Evolutionary conservation across 179 eudicot genomes (phyloP), one percentile per base, ranked within the genome.

Genomic region (Spinacia oleracea): DNA sequence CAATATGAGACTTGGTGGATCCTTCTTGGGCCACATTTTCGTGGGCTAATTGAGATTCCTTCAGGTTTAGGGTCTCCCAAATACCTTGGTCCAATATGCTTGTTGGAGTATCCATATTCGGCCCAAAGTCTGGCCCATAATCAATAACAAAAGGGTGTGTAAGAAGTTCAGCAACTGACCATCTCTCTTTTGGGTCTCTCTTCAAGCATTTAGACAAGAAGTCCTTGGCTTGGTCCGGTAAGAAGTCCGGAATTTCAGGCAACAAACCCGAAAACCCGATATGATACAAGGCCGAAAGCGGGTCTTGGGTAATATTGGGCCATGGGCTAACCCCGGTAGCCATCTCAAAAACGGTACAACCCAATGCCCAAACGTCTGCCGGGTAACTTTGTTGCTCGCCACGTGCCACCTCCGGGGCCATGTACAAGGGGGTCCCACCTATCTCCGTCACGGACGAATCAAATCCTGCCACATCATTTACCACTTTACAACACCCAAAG

Each of bases 401-500:
- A 81, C 89, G 85, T 40, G 85, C 89, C 78, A 76, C 85, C 66
- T 84, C 86, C 0, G 88, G 86, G 1, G 86, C 88, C 84, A 83
- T 81, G 83, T 86, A 86, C 77, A 83, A 60, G 0, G 89, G 88
- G 20, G 89, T 86, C 76, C 89, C 89, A 63, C 70, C 35, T 15
- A 83, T 51, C 21, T 16, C 38, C 59, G 62, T 21, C 2, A 1
- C 2, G 1, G 73, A 65, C 68, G 34, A 80, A 66, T 45, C 18
- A 35, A 53, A 12, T 9, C 32, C 55, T 3, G 80, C 83, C 70
- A 62, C 75, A 38, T 72, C 78, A 55, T 66, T 53, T 11, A 75
- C 55, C 82, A 84, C n/a, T 81, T 58, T 89, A n/a, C 97, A 90
- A 73, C 92, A 90, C n/a, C 98, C 98, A n/a, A 95, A 90, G 55